Evolutionary conservation across 176 grass and related monocot genomes (phyloP).

Genomic region (Saccharum officinarum): DNA sequence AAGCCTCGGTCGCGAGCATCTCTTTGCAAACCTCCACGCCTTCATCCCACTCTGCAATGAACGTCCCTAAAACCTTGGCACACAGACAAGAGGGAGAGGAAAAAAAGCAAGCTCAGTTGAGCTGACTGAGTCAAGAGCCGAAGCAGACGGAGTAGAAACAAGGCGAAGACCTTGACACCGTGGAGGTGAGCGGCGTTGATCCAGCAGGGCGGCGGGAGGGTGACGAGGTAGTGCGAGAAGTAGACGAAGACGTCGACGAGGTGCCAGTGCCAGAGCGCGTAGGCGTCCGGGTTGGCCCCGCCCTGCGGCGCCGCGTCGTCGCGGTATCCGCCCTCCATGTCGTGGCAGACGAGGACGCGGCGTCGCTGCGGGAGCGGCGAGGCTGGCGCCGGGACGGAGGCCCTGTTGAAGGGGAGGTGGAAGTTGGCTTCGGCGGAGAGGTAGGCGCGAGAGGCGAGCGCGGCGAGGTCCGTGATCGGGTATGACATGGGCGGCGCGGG

Average conservation of each 20-base stretch:
- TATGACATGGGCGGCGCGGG: slow-evolving; percentile 80
- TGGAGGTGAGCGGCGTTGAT: slow-evolving; percentile 88
- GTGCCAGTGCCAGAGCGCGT: slow-evolving; percentile 92
- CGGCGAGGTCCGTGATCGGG: slow-evolving; percentile 70
- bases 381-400: slow-evolving; percentile 42
- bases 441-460: slow-evolving; percentile 68
- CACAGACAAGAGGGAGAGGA: background rate
- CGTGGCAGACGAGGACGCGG: slow-evolving; percentile 86
- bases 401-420: slow-evolving; percentile 81
- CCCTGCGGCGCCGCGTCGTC: slow-evolving; percentile 78
- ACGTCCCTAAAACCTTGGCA: slow-evolving; percentile 80
- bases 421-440: slow-evolving; percentile 62
- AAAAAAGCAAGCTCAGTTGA: background rate
- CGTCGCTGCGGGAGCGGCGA: slow-evolving; percentile 46
- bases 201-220: slow-evolving; percentile 91
- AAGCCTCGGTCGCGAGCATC: slow-evolving; percentile 67
- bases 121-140: background rate
- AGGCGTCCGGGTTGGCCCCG: slow-evolving; percentile 57
- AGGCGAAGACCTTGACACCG: slow-evolving; percentile 73
- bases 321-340: slow-evolving; percentile 81
- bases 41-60: slow-evolving; percentile 79
- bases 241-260: slow-evolving; percentile 95
- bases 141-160: background rate
- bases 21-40: slow-evolving; percentile 55
- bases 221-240: slow-evolving; percentile 94